A percentile compares a stretch with the other conserved stretches of the same genome.
phyloP scores from a whole-genome alignment of 2,329 filamentous ascomycete genomes.

The Trichoderma endophyticum region DNA sequence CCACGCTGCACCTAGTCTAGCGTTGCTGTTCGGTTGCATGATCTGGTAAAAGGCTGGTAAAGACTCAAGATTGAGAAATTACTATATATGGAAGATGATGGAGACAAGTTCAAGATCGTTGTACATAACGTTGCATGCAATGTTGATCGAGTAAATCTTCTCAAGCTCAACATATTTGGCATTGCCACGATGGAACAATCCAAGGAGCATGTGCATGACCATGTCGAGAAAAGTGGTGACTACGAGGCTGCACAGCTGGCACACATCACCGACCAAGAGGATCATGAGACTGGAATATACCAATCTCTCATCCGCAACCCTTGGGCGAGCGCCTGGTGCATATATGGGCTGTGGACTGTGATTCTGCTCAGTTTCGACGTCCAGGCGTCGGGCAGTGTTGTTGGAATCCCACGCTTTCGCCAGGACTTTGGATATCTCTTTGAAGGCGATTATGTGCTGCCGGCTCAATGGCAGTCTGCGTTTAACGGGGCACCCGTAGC shows the following conservation, averaged over 20 bases:
- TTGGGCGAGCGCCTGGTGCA: not conserved
- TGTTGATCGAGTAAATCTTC: not conserved
- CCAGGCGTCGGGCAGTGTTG: not conserved
- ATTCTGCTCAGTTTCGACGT: not conserved
- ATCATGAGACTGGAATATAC: not conserved
- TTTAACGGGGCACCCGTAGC: not conserved
- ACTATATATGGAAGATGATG: not conserved
- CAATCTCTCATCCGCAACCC: not conserved
- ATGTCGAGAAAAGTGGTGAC: not conserved
- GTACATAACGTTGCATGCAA: not conserved
- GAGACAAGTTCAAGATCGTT: not conserved
- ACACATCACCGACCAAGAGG: not conserved
- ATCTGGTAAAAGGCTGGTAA: not conserved
- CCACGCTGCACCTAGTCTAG: not conserved
- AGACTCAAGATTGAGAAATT: not conserved
- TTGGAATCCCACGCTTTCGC: not conserved
- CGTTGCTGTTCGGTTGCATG: not conserved
- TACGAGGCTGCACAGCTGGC: not conserved
- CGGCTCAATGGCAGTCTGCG: not conserved
- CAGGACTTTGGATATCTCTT: not conserved
- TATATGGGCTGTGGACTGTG: not conserved
- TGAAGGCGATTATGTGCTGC: not conserved
- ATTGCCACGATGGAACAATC: not conserved
- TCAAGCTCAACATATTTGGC: not conserved
- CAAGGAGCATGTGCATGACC: not conserved